phyloP scores from a whole-genome alignment of 2,329 filamentous ascomycete genomes.

The Xylariaceae sp. region DNA sequence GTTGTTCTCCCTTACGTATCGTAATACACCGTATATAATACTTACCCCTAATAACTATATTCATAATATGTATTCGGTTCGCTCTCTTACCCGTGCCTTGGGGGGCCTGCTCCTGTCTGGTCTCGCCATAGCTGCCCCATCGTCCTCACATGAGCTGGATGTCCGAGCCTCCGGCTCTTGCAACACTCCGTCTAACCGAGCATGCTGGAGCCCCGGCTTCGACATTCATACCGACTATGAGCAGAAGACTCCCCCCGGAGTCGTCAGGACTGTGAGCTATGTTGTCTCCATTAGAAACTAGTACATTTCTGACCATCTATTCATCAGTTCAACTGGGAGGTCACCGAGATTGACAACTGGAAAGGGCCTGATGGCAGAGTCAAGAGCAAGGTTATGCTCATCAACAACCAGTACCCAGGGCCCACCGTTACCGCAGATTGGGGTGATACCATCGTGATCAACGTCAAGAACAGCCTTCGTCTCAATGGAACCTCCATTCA shows the following conservation, averaged over 20 bases:
- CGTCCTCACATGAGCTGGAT: slow-evolving; percentile 1
- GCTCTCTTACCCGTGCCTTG: too few relatives aligned
- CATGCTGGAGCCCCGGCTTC: slow-evolving; percentile 21
- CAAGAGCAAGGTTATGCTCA: slow-evolving; percentile 44
- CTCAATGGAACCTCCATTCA: slow-evolving; percentile 32
- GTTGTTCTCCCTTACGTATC: too few relatives aligned
- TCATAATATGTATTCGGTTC: too few relatives aligned
- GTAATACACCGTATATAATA: too few relatives aligned
- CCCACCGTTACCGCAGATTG: slow-evolving; percentile 62
- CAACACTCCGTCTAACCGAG: slow-evolving; percentile 17
- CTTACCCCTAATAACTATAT: too few relatives aligned
- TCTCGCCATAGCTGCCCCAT: too few relatives aligned
- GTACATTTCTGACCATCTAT: too few relatives aligned
- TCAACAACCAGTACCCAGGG: slow-evolving; percentile 64
- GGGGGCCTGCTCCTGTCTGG: too few relatives aligned
- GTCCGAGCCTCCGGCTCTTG: slow-evolving; percentile 9
- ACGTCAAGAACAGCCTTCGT: slow-evolving; percentile 65
- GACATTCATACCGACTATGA: slow-evolving; percentile 25
- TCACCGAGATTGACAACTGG: slow-evolving; percentile 21
- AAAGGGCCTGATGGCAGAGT: slow-evolving; percentile 18
- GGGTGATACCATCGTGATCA: slow-evolving; percentile 60
- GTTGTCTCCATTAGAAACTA: background rate
- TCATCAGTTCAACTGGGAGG: slow-evolving; percentile 15
- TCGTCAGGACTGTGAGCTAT: slow-evolving; percentile 7
- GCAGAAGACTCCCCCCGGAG: slow-evolving; percentile 13